Evolutionary conservation across 2,329 filamentous ascomycete genomes (phyloP).

Genomic region (Catunica adiposa): DNA sequence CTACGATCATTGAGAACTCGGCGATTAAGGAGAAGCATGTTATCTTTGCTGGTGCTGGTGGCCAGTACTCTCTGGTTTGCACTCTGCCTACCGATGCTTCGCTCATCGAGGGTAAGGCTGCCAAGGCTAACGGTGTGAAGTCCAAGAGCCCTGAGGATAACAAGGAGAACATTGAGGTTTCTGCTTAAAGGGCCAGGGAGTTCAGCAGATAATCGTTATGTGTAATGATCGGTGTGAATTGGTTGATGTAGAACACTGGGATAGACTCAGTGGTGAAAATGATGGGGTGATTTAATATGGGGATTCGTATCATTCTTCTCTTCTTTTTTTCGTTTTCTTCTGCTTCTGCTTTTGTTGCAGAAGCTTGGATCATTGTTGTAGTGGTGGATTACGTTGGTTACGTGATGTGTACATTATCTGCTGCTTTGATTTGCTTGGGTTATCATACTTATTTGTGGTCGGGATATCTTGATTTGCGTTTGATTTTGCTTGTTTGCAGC

Average conservation of each 20-base stretch:
- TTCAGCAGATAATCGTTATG: too few species aligned
- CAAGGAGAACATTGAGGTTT: slow-evolving; percentile 9
- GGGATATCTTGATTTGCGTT: neutral
- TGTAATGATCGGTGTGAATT: too few species aligned
- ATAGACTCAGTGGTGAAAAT: neutral
- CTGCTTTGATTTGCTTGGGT: neutral
- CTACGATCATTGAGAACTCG: slow-evolving; percentile 53
- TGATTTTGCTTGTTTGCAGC: neutral
- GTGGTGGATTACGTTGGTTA: neutral
- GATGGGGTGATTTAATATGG: neutral
- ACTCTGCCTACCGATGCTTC: slow-evolving; percentile 22
- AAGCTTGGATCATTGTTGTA: neutral
- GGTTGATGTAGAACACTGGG: neutral
- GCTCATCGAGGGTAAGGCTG: slow-evolving; percentile 13
- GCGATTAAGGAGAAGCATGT: slow-evolving; percentile 62
- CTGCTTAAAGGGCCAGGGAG: slow-evolving; percentile 9
- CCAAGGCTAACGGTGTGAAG: slow-evolving; percentile 20
- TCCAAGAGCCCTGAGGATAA: slow-evolving; percentile 9
- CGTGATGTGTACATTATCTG: slow-evolving; percentile 1
- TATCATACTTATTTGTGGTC: too few species aligned
- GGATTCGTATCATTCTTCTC: neutral
- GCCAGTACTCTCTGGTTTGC: slow-evolving; percentile 59
- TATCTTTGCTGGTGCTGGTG: slow-evolving; percentile 67
- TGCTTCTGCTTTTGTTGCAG: neutral
- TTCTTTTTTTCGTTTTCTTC: neutral